Base-by-base conservation (phyloP, 352 stramenopile species). In the Pythium chondricola region DNA sequence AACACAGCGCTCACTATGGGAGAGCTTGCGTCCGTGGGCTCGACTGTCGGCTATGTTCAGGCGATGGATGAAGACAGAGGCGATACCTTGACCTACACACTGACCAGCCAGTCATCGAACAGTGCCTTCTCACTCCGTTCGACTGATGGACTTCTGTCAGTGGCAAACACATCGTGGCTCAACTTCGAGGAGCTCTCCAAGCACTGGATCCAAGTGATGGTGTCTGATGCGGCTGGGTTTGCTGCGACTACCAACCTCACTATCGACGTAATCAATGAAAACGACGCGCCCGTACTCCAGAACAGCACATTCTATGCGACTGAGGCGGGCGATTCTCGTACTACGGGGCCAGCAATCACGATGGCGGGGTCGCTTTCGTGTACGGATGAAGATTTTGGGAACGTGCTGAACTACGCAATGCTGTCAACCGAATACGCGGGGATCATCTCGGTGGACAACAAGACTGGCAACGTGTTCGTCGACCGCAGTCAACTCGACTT, bases 401-500 rank as follows among this genome's bases (percentile, higher is more conserved):
- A 68, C 6, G 45, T 69, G n/a, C 18, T 85, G 8, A 33, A 33
- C 1, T 83, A 74, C 38, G 20, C 35, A 0, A 22, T 85, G 14
- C 4, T 66, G 0, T 14, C 25, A 2, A 65, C 47, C 35, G 43
- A 65, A n/a, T 52, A 24, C 0, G 3, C 33, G 1, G 20, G 31
- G 2, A 79, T 82, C 16, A 74, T 82, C 21, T 40, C 55, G 0
- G 32, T 85, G 0, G 70, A 83, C 50, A 44, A 35, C 6, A 71
- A 59, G 22, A 81, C 59, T 21, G 74, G 74, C 11, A 41, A 67
- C 13, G 8, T 85, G 6, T 71, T 77, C 32, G 63, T 71, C 0
- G 56, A 75, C 45, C 64, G 58, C 7, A 25, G n/a, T 2, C 14
- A 45, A 29, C 42, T 85, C 8, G 68, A 85, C 48, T 85, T 83